Evolutionary conservation across 2,329 filamentous ascomycete genomes (phyloP).

Genomic region (Madurella mycetomatis): DNA sequence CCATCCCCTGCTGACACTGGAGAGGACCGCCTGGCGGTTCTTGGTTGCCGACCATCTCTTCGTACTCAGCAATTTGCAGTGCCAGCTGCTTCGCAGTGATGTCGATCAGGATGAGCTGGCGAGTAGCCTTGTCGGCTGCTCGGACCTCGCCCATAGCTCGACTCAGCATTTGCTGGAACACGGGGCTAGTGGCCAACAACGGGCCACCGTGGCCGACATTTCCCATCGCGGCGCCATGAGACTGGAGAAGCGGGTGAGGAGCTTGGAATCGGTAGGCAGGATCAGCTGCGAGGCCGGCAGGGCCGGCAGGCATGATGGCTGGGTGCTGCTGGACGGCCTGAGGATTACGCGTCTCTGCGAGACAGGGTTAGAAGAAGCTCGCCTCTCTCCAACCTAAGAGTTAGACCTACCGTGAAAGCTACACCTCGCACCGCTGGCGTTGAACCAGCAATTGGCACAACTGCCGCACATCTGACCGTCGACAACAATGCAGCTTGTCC

Average conservation of each 20-base stretch:
- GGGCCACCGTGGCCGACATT: slow-evolving; percentile 14
- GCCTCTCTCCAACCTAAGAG: not conserved
- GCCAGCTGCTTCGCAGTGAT: slow-evolving; percentile 52
- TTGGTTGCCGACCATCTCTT: slow-evolving; percentile 37
- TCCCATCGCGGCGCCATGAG: slow-evolving; percentile 16
- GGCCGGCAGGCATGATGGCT: slow-evolving; percentile 19
- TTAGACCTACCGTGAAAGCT: slow-evolving; percentile 52
- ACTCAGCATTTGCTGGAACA: slow-evolving; percentile 41
- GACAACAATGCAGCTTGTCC: slow-evolving; percentile 55
- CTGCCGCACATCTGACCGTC: slow-evolving; percentile 58
- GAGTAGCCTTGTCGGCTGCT: slow-evolving; percentile 39
- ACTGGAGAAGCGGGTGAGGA: slow-evolving; percentile 16
- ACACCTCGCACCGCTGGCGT: slow-evolving; percentile 55
- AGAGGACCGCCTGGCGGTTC: slow-evolving; percentile 20
- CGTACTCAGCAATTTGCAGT: slow-evolving; percentile 48
- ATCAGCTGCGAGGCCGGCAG: slow-evolving; percentile 16
- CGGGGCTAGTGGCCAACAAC: slow-evolving; percentile 31
- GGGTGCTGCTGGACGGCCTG: slow-evolving; percentile 27
- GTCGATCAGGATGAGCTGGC: slow-evolving; percentile 50
- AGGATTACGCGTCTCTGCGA: slow-evolving; percentile 43
- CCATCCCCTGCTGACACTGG: slow-evolving; percentile 21
- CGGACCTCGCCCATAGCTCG: slow-evolving; percentile 45
- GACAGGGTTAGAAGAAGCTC: slow-evolving; percentile 1
- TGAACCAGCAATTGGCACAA: slow-evolving; percentile 62
- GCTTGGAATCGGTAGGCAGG: slow-evolving; percentile 18